Conservation (phyloP, 1,139 yeast species). For the Diutina mesorugosa region DNA sequence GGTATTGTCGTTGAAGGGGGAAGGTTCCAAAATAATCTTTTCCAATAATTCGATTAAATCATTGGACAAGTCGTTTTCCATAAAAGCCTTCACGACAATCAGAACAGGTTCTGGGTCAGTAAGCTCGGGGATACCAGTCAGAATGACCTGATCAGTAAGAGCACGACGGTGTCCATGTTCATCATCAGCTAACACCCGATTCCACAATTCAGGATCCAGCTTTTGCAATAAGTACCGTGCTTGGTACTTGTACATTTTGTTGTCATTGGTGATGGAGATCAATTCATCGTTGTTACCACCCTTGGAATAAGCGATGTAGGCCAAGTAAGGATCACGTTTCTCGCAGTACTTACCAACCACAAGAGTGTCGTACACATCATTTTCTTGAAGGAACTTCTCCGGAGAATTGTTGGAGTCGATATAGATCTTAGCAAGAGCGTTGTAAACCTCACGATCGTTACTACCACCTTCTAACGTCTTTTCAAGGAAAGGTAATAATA, state of each 20-base stretch:
- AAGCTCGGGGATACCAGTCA: constrained; percentile 93
- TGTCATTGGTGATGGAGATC: constrained; percentile 85
- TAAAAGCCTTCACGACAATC: constrained; percentile 89
- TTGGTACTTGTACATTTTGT: constrained; percentile 96
- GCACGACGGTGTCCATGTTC: constrained; percentile 84
- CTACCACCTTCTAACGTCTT: constrained; percentile 80
- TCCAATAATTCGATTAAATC: constrained; percentile 91
- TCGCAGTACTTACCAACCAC: constrained; percentile 98
- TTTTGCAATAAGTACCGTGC: constrained; percentile 86
- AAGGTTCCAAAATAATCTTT: constrained; percentile 91
- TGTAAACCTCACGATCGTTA: constrained; percentile 83
- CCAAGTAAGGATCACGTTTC: constrained; percentile 96
- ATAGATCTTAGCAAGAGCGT: constrained; percentile 93
- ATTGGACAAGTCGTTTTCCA: constrained; percentile 87
- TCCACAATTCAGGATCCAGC: constrained; percentile 77
- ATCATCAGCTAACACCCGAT: constrained; percentile 47
- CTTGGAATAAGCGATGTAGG: constrained; percentile 92
- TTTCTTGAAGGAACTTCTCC: constrained; percentile 89
- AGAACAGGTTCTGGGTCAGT: constrained; percentile 95
- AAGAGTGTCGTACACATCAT: constrained; percentile 75
- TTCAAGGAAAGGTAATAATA: constrained; percentile 86
- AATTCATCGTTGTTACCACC: constrained; percentile 88
- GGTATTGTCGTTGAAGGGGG: constrained; percentile 91
- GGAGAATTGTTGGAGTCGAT: constrained; percentile 97
- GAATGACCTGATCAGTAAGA: constrained; percentile 84